These are phyloP conservation scores for Boechera stricta DNA, from an alignment of 345 rosid genomes.

Conservation along the genomic window DNA sequence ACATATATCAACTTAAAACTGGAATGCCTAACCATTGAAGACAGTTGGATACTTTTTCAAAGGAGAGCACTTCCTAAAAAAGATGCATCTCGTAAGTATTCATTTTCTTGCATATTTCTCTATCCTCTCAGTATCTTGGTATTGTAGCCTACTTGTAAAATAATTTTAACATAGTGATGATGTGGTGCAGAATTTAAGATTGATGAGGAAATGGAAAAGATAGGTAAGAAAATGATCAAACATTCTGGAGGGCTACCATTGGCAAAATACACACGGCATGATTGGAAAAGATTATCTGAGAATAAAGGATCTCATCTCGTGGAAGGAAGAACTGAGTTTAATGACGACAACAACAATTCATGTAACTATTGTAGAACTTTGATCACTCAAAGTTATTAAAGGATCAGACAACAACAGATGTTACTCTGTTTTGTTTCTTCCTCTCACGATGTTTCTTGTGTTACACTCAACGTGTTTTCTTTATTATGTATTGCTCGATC, in stretches of 20 bases:
- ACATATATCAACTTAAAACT: constrained; percentile 16
- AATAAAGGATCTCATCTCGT: constrained; percentile 16
- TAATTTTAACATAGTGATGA: too few species aligned
- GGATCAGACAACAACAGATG: constrained; percentile 13
- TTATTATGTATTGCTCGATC: background rate
- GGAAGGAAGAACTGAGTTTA: constrained; percentile 16
- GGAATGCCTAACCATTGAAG: background rate
- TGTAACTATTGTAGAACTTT: background rate
- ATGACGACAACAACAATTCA: too few species aligned
- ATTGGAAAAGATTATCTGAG: background rate
- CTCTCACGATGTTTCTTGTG: background rate
- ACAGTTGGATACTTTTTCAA: constrained; percentile 45
- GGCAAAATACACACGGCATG: constrained; percentile 1
- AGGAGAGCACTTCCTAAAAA: too few species aligned
- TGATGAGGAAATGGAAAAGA: constrained; percentile 28
- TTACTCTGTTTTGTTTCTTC: constrained; percentile 5
- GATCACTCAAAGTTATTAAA: background rate
- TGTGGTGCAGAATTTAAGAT: background rate
- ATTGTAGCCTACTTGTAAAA: too few species aligned
- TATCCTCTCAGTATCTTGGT: too few species aligned
- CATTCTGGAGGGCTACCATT: constrained; percentile 26
- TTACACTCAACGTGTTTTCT: background rate
- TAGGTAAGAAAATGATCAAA: constrained; percentile 11
- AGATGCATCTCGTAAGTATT: too few species aligned
- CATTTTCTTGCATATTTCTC: too few species aligned